These are phyloP conservation scores for Calonectria henricotiae DNA, from an alignment of 2,329 filamentous ascomycete genomes.

Conservation along the genomic window DNA sequence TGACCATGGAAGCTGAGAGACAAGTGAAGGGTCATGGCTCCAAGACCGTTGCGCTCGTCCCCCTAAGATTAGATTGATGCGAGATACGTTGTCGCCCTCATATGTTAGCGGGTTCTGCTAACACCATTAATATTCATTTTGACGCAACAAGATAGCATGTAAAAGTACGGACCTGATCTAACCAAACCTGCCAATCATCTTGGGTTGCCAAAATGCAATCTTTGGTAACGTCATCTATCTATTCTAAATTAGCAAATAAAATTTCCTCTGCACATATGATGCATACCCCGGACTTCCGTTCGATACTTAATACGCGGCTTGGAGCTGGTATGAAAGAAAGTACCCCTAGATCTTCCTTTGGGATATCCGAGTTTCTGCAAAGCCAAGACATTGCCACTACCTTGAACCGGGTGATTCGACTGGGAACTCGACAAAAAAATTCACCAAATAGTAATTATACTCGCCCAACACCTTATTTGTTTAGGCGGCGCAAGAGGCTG, in stretches of 20 bases:
- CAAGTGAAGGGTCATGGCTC: neutral
- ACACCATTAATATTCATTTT: neutral
- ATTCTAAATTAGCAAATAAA: neutral
- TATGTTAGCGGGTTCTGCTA: too few relatives aligned
- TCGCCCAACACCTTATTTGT: neutral
- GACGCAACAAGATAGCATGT: neutral
- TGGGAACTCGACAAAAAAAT: too few relatives aligned
- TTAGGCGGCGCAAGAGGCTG: too few relatives aligned
- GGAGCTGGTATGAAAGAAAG: neutral
- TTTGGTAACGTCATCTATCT: neutral
- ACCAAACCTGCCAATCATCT: conserved; percentile 11
- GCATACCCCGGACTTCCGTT: conserved; percentile 9
- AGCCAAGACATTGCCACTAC: conserved; percentile 26
- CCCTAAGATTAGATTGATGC: conserved; percentile 13
- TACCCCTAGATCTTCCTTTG: neutral
- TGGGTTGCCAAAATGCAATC: neutral
- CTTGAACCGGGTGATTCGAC: too few relatives aligned
- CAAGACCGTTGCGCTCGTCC: conserved; percentile 3
- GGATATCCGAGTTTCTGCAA: conserved; percentile 4
- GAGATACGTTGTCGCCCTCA: neutral
- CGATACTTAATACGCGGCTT: conserved; percentile 1
- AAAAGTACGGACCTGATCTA: neutral
- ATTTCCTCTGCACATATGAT: too few relatives aligned
- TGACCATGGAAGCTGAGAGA: conserved; percentile 28
- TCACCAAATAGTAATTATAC: neutral